Evolutionary conservation across 495 filamentous ascomycete genomes (phyloP).

Genomic region (Trichoderma gamsii): DNA sequence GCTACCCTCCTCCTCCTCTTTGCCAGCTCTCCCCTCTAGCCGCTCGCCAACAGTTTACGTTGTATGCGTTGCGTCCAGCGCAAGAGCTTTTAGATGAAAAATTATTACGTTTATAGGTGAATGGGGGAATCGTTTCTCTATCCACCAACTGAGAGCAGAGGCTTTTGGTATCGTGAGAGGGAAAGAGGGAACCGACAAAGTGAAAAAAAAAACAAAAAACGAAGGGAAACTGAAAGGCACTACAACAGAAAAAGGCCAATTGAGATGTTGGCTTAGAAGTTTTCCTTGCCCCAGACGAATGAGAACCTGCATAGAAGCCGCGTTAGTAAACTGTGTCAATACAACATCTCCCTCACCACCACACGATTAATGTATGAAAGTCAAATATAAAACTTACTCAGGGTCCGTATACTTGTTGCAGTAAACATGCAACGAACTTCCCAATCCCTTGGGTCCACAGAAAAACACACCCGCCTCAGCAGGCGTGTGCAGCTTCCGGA

Average conservation of each 20-base stretch:
- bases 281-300: constrained; percentile 72
- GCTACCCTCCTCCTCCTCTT: background rate
- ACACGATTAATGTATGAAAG: too few species aligned
- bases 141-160: background rate
- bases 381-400: constrained; percentile 39
- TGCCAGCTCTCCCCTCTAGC: background rate
- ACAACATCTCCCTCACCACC: background rate
- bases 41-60: background rate
- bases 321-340: constrained; percentile 11
- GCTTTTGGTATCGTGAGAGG: background rate
- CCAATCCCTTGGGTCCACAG: constrained; percentile 67
- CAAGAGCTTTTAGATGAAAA: background rate
- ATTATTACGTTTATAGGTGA: background rate
- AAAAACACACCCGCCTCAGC: constrained; percentile 77
- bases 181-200: background rate
- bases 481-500: constrained; percentile 63
- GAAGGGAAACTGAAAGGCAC: background rate
- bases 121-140: background rate
- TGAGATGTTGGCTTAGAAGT: constrained; percentile 47
- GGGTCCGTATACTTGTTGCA: constrained; percentile 75
- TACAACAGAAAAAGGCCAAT: background rate
- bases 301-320: constrained; percentile 36
- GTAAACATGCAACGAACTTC: constrained; percentile 62
- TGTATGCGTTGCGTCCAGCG: constrained; percentile 5
- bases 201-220: background rate